A percentile compares a stretch with the other conserved stretches of the same genome.
Evolutionary conservation across 768 basidiomycete species (phyloP).

Genomic region (Amanita thiersii): DNA sequence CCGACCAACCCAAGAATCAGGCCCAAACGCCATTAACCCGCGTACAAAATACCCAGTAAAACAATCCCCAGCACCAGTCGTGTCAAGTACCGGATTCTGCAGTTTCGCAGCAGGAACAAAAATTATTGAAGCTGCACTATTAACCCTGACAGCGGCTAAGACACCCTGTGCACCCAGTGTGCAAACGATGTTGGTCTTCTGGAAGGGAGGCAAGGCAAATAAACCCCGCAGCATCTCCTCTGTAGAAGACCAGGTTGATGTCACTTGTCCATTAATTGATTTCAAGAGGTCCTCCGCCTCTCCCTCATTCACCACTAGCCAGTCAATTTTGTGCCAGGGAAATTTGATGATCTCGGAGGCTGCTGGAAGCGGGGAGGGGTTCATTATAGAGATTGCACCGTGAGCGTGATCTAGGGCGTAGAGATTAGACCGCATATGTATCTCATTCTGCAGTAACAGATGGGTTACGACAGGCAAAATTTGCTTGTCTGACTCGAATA

Average conservation of each 20-base stretch:
- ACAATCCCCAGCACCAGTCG: conserved; percentile 60
- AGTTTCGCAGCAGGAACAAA: conserved; percentile 41
- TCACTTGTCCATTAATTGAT: conserved; percentile 13
- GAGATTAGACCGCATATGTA: conserved; percentile 33
- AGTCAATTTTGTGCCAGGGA: conserved; percentile 43
- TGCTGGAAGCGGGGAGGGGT: conserved; percentile 50
- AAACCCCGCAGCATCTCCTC: conserved; percentile 15
- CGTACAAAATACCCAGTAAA: conserved; percentile 55
- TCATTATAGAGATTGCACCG: conserved; percentile 32
- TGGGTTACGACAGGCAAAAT: conserved; percentile 24
- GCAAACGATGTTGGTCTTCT: conserved; percentile 41
- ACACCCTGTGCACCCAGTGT: conserved; percentile 49
- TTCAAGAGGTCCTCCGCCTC: conserved; percentile 34
- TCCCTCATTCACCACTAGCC: conserved; percentile 49
- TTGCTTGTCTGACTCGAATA: conserved; percentile 11
- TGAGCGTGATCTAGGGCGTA: conserved; percentile 21
- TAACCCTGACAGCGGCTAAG: conserved; percentile 22
- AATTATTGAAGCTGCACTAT: conserved; percentile 18
- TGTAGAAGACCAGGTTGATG: neutral
- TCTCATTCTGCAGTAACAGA: conserved; percentile 55
- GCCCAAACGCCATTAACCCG: conserved; percentile 39
- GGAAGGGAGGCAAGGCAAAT: conserved; percentile 17
- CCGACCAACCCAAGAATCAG: conserved; percentile 15
- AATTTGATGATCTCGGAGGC: conserved; percentile 29
- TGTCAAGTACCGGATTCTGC: conserved; percentile 33